Evolutionary conservation across 1,139 yeast species (phyloP).

Genomic region (Blastobotrys aristatus): DNA sequence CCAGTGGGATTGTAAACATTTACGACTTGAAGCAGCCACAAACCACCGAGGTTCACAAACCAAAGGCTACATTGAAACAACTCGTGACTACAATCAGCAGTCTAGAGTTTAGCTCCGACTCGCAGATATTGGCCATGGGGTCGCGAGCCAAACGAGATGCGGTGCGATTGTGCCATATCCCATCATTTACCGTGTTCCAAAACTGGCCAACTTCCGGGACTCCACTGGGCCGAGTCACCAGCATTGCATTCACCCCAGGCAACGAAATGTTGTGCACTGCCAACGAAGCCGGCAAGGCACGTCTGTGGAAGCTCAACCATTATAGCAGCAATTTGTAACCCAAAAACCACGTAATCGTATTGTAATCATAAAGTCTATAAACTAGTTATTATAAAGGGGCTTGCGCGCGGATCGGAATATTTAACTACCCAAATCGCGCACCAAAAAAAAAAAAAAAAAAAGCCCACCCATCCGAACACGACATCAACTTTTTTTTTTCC

Average conservation of each 20-base stretch:
- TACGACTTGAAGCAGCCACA: conserved; percentile 53
- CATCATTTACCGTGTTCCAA: conserved; percentile 76
- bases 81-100: conserved; percentile 76
- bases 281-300: conserved; percentile 83
- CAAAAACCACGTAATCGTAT: too few relatives aligned
- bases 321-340: conserved; percentile 36
- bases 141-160: conserved; percentile 86
- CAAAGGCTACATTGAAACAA: conserved; percentile 60
- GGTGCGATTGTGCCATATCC: conserved; percentile 78
- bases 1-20: conserved; percentile 83
- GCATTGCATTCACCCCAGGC: conserved; percentile 75
- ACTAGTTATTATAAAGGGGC: too few relatives aligned
- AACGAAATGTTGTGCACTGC: conserved; percentile 84
- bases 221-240: conserved; percentile 88
- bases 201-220: conserved; percentile 99
- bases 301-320: conserved; percentile 86
- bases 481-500: background rate
- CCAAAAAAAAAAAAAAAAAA: too few relatives aligned
- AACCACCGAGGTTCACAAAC: conserved; percentile 28
- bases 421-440: too few relatives aligned
- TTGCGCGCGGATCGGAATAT: too few relatives aligned
- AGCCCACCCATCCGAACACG: too few relatives aligned
- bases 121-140: conserved; percentile 82
- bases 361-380: too few relatives aligned
- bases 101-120: conserved; percentile 75